Percentiles rank a stretch among this genome's conserved stretches.
Conservation (phyloP, 1,284 basidiomycete species). For the Trametes polyzona region DNA sequence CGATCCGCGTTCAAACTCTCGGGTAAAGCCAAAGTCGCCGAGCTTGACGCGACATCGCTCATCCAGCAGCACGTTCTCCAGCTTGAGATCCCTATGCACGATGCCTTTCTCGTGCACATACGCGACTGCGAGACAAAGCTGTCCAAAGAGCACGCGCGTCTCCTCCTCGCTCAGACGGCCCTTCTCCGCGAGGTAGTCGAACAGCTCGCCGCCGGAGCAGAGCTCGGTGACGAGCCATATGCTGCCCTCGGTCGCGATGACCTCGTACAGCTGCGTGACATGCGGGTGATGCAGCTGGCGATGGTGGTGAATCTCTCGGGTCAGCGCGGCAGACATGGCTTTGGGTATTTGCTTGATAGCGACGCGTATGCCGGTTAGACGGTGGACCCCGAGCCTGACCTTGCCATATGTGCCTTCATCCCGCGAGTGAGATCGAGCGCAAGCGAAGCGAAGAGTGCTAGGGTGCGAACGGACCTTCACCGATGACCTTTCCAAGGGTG, state of each 20-base stretch:
- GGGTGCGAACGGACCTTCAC: slow-evolving; percentile 74
- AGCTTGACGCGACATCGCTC: slow-evolving; percentile 88
- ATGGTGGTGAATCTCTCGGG: slow-evolving; percentile 98
- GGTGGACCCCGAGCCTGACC: slow-evolving; percentile 91
- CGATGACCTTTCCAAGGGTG: slow-evolving; percentile 93
- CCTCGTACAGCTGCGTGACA: slow-evolving; percentile 95
- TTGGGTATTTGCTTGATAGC: slow-evolving; percentile 99
- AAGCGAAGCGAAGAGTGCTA: not conserved
- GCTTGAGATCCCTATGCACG: slow-evolving; percentile 94
- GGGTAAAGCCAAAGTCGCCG: slow-evolving; percentile 96
- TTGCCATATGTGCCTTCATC: slow-evolving; percentile 86
- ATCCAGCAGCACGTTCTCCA: slow-evolving; percentile 94
- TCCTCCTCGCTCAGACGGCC: slow-evolving; percentile 86
- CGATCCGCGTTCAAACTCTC: slow-evolving; percentile 86
- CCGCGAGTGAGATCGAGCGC: slow-evolving; percentile 1
- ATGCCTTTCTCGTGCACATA: slow-evolving; percentile 91
- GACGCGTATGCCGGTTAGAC: slow-evolving; percentile 86
- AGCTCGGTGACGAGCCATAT: slow-evolving; percentile 99
- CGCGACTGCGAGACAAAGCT: slow-evolving; percentile 94
- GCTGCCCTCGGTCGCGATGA: slow-evolving; percentile 92
- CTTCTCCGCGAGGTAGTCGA: slow-evolving; percentile 97
- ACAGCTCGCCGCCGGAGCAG: slow-evolving; percentile 95
- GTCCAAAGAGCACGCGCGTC: slow-evolving; percentile 85
- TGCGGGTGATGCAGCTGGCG: slow-evolving; percentile 95
- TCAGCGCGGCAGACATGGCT: slow-evolving; percentile 85